A percentile compares a stretch with the other conserved stretches of the same genome.
Evolutionary conservation across 305 asterid genomes (phyloP).

Genomic region (Fraxinus xanthoxyloides): DNA sequence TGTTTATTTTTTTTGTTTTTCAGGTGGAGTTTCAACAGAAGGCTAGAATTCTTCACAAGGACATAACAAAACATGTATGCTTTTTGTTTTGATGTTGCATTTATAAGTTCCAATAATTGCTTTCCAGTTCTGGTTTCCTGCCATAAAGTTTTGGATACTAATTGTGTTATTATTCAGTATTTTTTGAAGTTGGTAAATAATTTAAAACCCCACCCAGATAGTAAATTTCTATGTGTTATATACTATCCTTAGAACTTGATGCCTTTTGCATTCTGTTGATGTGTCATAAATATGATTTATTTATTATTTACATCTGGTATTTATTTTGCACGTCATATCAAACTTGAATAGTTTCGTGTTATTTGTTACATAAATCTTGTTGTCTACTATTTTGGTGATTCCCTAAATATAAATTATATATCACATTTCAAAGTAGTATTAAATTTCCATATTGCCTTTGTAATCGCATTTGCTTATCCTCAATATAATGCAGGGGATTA

Average conservation of each 20-base stretch:
- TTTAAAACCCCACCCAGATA: not conserved
- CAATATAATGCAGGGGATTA: conserved; percentile 54
- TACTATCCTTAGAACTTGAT: not conserved
- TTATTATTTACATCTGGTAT: not conserved
- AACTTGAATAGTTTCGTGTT: not conserved
- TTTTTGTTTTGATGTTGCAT: conserved; percentile 1
- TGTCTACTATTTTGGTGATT: not conserved
- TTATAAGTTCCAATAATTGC: conserved; percentile 14
- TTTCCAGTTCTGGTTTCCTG: conserved; percentile 1
- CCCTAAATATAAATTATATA: not conserved
- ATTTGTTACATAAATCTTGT: not conserved
- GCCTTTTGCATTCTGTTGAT: not conserved
- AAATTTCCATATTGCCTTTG: conserved; percentile 1
- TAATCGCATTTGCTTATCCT: conserved; percentile 9
- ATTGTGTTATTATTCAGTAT: not conserved
- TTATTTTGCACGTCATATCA: not conserved
- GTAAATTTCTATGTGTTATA: not conserved
- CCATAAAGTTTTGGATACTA: not conserved
- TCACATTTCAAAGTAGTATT: not conserved
- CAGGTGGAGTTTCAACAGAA: conserved; percentile 52
- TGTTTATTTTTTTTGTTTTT: conserved; percentile 13
- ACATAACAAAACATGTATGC: conserved; percentile 48
- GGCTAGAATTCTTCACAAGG: conserved; percentile 47
- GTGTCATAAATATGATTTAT: not conserved
- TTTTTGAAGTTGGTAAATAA: not conserved